Evolutionary conservation across 2,329 filamentous ascomycete species (phyloP), one percentile per base, ranked within the genome.

Genomic region (Lasiodiplodia gonubiensis): DNA sequence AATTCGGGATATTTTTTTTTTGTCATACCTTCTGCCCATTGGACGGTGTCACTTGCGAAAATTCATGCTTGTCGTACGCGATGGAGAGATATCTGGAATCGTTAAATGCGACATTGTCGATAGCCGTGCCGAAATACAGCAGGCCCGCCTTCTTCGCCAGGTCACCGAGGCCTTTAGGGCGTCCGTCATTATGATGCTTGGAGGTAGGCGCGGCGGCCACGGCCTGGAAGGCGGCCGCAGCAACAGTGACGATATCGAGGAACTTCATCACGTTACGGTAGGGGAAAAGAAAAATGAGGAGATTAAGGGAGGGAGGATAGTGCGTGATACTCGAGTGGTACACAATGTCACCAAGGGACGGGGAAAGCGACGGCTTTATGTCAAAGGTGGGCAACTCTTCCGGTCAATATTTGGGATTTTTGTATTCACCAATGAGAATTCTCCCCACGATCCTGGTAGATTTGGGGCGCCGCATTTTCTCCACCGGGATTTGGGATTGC

Each of bases 1-100:
- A n/a, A n/a, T n/a, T n/a, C n/a, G n/a, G n/a, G n/a, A n/a, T n/a
- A n/a, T n/a, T n/a, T n/a, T n/a, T n/a, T n/a, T n/a, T n/a, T n/a
- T n/a, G n/a, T n/a, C n/a, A n/a, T n/a, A 78, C 78, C 74, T 87
- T 87, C 75, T 88, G 85, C 2, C 84, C 83, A 74, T 91, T 91
- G 59, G 85, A 86, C 0, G 88, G 87, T 0, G 88, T 90, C 30
- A 90, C 82, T 75, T 88, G 85, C 37, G 89, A 89, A 72, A 90
- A 91, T 72, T 90, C 87, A 55, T 80, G 78, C 8, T 73, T 78
- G 74, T 89, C 80, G 70, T 82, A 82, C 51, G 89, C 79, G 69
- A 89, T 86, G 23, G 78, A 75, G 21, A 83, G 78, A 75, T 91
- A 92, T 33, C 81, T 72, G 14, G 77, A 73, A 76, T 91, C 86